Conservation (phyloP, 352 stramenopile species). For the Phytophthora sojae region DNA sequence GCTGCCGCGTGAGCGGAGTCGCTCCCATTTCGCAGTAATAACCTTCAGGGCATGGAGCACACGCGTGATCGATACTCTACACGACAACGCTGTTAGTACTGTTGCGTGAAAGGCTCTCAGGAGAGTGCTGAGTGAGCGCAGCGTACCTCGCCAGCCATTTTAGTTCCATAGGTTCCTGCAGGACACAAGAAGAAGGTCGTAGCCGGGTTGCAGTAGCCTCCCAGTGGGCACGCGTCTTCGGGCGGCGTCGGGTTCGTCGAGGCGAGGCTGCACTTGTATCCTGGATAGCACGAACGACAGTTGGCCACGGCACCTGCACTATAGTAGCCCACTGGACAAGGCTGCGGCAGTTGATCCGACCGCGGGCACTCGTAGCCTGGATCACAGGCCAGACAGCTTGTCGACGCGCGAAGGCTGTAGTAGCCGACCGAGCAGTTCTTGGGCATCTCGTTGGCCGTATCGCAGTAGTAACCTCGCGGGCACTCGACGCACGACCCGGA, state of each 20-base stretch:
- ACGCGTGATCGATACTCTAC: conserved; percentile 84
- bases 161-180: conserved; percentile 87
- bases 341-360: conserved; percentile 73
- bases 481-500: conserved; percentile 77
- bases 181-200: conserved; percentile 89
- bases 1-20: conserved; percentile 67
- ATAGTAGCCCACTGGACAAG: conserved; percentile 90
- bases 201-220: conserved; percentile 89
- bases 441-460: conserved; percentile 62
- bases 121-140: background rate
- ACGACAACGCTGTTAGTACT: background rate
- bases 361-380: conserved; percentile 88
- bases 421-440: conserved; percentile 81
- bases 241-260: conserved; percentile 83
- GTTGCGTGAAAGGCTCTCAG: background rate
- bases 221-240: conserved; percentile 88
- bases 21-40: conserved; percentile 85
- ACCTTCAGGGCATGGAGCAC: conserved; percentile 72
- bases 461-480: conserved; percentile 85
- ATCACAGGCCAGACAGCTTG: conserved; percentile 69
- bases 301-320: conserved; percentile 78
- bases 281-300: conserved; percentile 67
- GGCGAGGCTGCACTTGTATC: conserved; percentile 84
- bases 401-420: conserved; percentile 79
- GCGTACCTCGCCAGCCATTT: conserved; percentile 75